Percentiles rank a stretch among this genome's conserved stretches.
Evolutionary conservation across 1,284 basidiomycete species (phyloP).

Genomic region (Omphalotus olearius): DNA sequence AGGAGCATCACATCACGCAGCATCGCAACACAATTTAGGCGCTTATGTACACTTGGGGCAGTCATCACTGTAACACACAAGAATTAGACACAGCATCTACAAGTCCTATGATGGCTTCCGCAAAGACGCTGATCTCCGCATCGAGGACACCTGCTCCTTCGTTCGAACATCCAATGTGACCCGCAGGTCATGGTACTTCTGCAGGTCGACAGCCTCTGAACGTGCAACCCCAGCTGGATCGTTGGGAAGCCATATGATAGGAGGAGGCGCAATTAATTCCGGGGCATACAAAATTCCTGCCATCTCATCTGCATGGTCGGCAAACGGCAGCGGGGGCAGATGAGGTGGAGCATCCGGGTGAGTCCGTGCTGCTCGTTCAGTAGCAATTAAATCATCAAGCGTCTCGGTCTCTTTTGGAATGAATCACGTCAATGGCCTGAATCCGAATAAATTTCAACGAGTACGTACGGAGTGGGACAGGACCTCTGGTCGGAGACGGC

Average conservation of each 20-base stretch:
- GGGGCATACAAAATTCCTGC: conserved; percentile 76
- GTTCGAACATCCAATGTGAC: conserved; percentile 63
- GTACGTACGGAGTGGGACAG: conserved; percentile 64
- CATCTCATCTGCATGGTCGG: conserved; percentile 72
- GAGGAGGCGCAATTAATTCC: conserved; percentile 69
- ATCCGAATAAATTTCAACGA: neutral
- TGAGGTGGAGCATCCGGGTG: conserved; percentile 75
- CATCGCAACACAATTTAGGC: too few species aligned
- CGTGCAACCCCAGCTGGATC: conserved; percentile 67
- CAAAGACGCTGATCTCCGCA: conserved; percentile 29
- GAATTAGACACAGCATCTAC: too few species aligned
- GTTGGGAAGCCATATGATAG: conserved; percentile 78
- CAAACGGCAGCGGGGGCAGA: conserved; percentile 63
- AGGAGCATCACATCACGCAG: too few species aligned
- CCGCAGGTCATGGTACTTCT: conserved; percentile 62
- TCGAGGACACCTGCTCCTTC: conserved; percentile 28
- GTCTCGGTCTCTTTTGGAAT: conserved; percentile 57
- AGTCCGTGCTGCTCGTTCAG: conserved; percentile 72
- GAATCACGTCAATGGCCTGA: conserved; percentile 10
- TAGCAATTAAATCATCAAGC: conserved; percentile 72
- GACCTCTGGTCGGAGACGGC: conserved; percentile 46
- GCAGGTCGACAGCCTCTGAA: conserved; percentile 66
- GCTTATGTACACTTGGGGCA: too few species aligned
- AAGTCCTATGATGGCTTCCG: conserved; percentile 9
- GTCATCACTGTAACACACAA: too few species aligned